Conservation (phyloP, 176 grass and related monocot species). For the Alopecurus myosuroides region DNA sequence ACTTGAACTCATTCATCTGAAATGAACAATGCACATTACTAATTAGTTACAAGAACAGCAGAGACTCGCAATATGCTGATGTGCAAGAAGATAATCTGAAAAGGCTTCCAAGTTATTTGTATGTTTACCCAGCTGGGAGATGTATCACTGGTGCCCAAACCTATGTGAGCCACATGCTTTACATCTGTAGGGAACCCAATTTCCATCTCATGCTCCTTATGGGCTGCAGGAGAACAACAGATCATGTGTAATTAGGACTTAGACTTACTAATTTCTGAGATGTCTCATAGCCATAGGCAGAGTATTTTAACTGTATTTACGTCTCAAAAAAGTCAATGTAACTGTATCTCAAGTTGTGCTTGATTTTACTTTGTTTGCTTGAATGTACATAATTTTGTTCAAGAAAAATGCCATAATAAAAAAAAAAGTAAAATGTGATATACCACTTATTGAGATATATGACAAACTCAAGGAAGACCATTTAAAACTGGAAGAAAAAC, state of each 20-base stretch:
- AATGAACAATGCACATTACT: not conserved
- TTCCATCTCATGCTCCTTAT: slow-evolving; percentile 92
- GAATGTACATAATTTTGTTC: not conserved
- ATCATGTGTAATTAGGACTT: not conserved
- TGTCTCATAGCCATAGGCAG: not conserved
- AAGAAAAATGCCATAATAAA: not conserved
- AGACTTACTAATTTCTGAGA: not conserved
- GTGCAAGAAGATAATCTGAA: not conserved
- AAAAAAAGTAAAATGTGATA: no score
- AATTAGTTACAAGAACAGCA: not conserved
- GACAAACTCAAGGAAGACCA: not conserved
- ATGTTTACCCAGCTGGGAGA: slow-evolving; percentile 78
- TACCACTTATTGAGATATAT: not conserved
- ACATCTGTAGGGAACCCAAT: slow-evolving; percentile 94
- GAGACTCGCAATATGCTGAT: not conserved
- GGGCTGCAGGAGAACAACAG: slow-evolving; percentile 35
- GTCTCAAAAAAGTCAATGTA: not conserved
- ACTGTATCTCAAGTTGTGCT: not conserved
- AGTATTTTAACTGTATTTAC: not conserved
- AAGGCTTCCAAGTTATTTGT: slow-evolving; percentile 1
- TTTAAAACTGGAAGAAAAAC: not conserved
- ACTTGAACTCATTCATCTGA: slow-evolving; percentile 81
- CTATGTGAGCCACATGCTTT: slow-evolving; percentile 90
- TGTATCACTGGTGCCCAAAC: slow-evolving; percentile 49
- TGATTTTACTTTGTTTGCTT: not conserved